phyloP scores from a whole-genome alignment of 2,329 filamentous ascomycete genomes.

The Emergomyces orientalis region DNA sequence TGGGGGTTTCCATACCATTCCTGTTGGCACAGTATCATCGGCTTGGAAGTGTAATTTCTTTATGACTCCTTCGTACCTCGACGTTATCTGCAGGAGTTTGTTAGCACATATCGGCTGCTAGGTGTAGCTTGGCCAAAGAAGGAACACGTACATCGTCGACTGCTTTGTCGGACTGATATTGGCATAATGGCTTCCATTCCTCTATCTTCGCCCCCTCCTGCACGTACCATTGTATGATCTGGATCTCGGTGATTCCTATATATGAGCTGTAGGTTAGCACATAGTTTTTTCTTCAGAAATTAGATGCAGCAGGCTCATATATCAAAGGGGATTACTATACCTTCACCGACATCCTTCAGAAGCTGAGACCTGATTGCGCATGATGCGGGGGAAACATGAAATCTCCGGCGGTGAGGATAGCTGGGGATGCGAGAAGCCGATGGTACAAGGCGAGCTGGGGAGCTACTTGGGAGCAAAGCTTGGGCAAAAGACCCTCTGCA shows the following conservation, averaged over 20 bases:
- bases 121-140: background rate
- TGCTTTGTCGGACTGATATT: constrained; percentile 97
- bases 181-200: constrained; percentile 95
- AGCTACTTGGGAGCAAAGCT: constrained; percentile 22
- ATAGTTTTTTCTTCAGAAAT: background rate
- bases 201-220: constrained; percentile 90
- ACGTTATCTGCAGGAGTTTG: constrained; percentile 65
- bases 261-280: background rate
- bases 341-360: constrained; percentile 37
- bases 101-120: background rate
- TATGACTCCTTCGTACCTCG: constrained; percentile 86
- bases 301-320: constrained; percentile 28
- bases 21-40: constrained; percentile 92
- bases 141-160: constrained; percentile 44
- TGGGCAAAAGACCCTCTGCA: constrained; percentile 23
- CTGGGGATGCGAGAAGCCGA: constrained; percentile 18
- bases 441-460: constrained; percentile 21
- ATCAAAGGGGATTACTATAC: constrained; percentile 23
- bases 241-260: constrained; percentile 89
- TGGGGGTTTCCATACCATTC: constrained; percentile 44
- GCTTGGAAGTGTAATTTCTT: constrained; percentile 94
- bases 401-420: constrained; percentile 22
- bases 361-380: constrained; percentile 33
- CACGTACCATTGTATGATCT: constrained; percentile 99
- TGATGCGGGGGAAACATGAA: constrained; percentile 28